These are phyloP conservation scores for Candida hungchunana DNA, from an alignment of 805 yeast species.

Conservation along the genomic window DNA sequence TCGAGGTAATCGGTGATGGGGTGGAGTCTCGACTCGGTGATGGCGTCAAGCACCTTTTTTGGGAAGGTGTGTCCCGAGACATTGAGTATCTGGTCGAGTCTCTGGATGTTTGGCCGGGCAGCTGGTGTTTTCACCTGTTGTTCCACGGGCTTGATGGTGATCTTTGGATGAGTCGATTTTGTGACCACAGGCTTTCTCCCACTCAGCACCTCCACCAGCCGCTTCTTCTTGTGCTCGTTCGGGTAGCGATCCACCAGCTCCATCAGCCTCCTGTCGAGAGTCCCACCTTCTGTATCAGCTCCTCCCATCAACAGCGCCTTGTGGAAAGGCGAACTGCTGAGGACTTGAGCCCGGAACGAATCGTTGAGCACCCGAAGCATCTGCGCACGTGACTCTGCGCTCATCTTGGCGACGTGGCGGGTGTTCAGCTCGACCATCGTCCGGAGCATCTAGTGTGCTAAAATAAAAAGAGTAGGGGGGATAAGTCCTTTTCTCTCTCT, in stretches of 20 bases:
- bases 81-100: constrained; percentile 2
- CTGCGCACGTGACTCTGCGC: constrained; percentile 4
- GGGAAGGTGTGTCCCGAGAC: constrained; percentile 1
- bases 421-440: neutral
- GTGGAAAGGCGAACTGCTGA: constrained; percentile 1
- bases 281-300: neutral
- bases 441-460: neutral
- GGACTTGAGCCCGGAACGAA: constrained; percentile 2
- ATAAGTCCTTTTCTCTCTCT: no score
- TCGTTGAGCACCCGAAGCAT: constrained; percentile 6
- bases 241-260: neutral
- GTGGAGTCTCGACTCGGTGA: constrained; percentile 3
- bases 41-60: constrained; percentile 1
- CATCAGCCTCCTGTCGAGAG: neutral
- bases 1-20: neutral
- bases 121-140: no score
- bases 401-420: neutral
- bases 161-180: no score
- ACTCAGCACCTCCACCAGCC: neutral
- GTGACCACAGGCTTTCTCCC: no score
- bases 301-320: constrained; percentile 1
- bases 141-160: no score
- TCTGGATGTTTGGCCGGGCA: neutral
- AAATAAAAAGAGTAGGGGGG: no score
- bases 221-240: neutral